phyloP scores from a whole-genome alignment of 352 stramenopile species.

The Phytophthora hibernalis region DNA sequence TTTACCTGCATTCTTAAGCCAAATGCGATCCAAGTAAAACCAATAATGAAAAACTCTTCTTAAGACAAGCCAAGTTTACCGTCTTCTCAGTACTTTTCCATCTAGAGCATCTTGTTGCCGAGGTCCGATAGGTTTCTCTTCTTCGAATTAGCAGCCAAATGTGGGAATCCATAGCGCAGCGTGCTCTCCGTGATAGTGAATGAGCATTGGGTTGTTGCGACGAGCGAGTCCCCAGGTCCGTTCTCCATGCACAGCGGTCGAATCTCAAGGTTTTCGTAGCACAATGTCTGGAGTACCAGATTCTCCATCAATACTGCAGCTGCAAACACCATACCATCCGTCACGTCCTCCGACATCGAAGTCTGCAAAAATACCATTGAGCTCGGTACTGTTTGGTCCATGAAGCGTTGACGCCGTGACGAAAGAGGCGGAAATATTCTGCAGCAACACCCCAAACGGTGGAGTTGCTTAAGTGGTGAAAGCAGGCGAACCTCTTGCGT shows the following conservation, averaged over 20 bases:
- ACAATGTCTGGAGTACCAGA: neutral
- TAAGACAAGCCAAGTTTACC: too few species aligned
- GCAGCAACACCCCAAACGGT: constrained; percentile 2
- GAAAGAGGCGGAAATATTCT: constrained; percentile 19
- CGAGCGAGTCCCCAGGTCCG: constrained; percentile 3
- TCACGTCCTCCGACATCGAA: constrained; percentile 6
- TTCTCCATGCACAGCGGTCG: constrained; percentile 5
- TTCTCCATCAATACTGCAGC: constrained; percentile 6
- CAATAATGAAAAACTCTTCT: too few species aligned
- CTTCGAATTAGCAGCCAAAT: neutral
- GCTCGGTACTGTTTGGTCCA: neutral
- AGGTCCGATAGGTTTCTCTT: too few species aligned
- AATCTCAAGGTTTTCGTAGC: constrained; percentile 15
- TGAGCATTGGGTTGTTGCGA: neutral
- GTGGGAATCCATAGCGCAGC: constrained; percentile 6
- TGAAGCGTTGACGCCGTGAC: constrained; percentile 4
- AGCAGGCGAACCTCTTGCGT: too few species aligned
- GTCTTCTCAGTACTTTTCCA: neutral
- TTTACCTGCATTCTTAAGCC: neutral
- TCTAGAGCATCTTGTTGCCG: constrained; percentile 1
- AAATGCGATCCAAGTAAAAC: too few species aligned
- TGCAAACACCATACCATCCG: neutral
- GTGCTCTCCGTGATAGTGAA: constrained; percentile 5
- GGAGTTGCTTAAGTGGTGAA: too few species aligned
- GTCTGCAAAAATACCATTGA: constrained; percentile 16